These are phyloP conservation scores for Podila verticillata DNA, from an alignment of 192 early-diverging fungal species.

Conservation along the genomic window DNA sequence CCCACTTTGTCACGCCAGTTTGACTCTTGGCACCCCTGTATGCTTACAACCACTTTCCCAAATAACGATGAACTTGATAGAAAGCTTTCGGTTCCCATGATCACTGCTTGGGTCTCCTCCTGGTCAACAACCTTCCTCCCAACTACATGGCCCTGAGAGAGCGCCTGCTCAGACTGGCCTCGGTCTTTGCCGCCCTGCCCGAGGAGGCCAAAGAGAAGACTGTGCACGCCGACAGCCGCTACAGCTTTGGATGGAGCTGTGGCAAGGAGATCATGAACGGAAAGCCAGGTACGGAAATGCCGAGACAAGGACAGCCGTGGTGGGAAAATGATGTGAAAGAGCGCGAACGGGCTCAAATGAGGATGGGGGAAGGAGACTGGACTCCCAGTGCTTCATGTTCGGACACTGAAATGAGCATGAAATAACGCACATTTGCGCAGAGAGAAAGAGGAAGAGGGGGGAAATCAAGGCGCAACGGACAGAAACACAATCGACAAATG, in stretches of 20 bases:
- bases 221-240: constrained; percentile 63
- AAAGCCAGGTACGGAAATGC: constrained; percentile 60
- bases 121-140: constrained; percentile 66
- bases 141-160: constrained; percentile 54
- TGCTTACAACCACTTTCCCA: no score
- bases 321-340: not conserved
- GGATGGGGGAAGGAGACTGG: not conserved
- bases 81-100: constrained; percentile 64
- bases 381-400: not conserved
- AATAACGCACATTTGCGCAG: no score
- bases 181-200: constrained; percentile 64
- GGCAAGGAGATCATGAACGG: constrained; percentile 77
- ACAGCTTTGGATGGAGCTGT: constrained; percentile 76
- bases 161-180: constrained; percentile 60
- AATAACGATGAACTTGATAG: not conserved
- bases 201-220: constrained; percentile 54
- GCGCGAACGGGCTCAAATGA: not conserved
- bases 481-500: not conserved
- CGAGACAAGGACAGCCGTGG: not conserved
- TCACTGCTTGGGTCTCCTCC: constrained; percentile 62
- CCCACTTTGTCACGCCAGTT: no score
- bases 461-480: not conserved
- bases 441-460: no score
- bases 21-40: no score
- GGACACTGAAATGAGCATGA: not conserved